Percentiles rank a stretch among this genome's conserved stretches.
Conservation (phyloP, 371 early-diverging fungal species). For the Quaeritorhiza haematococci region DNA sequence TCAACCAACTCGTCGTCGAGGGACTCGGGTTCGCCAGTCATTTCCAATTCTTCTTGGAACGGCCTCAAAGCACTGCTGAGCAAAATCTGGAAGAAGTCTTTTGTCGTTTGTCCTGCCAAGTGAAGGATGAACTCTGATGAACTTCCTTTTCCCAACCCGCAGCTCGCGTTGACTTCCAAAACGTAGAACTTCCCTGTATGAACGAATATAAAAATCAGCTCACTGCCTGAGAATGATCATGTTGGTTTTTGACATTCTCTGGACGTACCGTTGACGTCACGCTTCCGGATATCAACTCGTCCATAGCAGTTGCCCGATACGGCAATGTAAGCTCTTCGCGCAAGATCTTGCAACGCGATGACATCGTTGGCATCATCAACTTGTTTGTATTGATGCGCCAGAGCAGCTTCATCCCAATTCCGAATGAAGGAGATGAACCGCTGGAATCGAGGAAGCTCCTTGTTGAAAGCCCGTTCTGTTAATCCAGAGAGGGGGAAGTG, state of each 20-base stretch:
- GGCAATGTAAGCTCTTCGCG: conserved; percentile 32
- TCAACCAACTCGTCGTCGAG: conserved; percentile 4
- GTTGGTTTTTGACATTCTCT: too few relatives aligned
- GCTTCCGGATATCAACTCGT: conserved; percentile 25
- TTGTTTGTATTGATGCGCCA: not conserved
- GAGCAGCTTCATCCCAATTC: conserved; percentile 23
- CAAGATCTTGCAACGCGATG: conserved; percentile 28
- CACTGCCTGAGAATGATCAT: too few relatives aligned
- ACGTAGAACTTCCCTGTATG: conserved; percentile 29
- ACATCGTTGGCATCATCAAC: conserved; percentile 22
- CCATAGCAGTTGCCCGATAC: conserved; percentile 30
- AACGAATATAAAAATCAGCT: not conserved
- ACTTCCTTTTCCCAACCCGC: conserved; percentile 31
- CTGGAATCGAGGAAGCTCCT: conserved; percentile 27
- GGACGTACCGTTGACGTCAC: conserved; percentile 19
- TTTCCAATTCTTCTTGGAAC: not conserved
- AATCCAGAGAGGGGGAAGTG: conserved; percentile 1
- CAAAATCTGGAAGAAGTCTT: conserved; percentile 32
- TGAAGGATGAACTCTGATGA: conserved; percentile 33
- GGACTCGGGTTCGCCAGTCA: conserved; percentile 14
- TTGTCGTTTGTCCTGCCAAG: conserved; percentile 31
- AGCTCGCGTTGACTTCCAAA: conserved; percentile 31
- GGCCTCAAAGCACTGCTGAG: conserved; percentile 22
- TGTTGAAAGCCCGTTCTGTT: conserved; percentile 26
- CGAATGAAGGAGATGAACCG: conserved; percentile 29